phyloP scores from a whole-genome alignment of 148 eudicot species.

The Rhododendron griersonianum region DNA sequence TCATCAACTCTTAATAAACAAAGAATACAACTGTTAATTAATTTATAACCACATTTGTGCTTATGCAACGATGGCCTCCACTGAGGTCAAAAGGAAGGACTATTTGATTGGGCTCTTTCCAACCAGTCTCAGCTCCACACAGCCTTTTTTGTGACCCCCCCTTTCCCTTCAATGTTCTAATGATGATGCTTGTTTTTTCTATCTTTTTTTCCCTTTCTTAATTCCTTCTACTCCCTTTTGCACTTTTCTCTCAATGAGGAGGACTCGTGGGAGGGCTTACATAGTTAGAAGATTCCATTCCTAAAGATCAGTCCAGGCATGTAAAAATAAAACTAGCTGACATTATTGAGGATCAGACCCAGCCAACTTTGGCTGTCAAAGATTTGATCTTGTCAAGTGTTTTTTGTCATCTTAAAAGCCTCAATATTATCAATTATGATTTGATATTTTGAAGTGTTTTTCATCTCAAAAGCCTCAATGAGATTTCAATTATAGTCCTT shows the following conservation, averaged over 20 bases:
- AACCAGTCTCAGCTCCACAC: constrained; percentile 14
- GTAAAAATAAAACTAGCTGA: constrained; percentile 19
- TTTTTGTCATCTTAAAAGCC: constrained; percentile 26
- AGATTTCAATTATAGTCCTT: constrained; percentile 30
- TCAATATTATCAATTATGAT: constrained; percentile 31
- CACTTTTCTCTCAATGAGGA: constrained; percentile 17
- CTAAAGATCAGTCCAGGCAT: constrained; percentile 27
- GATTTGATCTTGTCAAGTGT: constrained; percentile 19
- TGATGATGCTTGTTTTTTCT: constrained; percentile 10
- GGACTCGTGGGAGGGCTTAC: constrained; percentile 7
- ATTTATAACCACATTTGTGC: neutral
- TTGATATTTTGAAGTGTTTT: constrained; percentile 13
- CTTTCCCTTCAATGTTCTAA: constrained; percentile 15
- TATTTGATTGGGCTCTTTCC: constrained; percentile 8
- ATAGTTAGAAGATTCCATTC: constrained; percentile 38
- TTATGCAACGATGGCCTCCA: constrained; percentile 3
- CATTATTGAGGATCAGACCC: constrained; percentile 14
- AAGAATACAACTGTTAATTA: neutral
- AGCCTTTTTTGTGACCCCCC: constrained; percentile 8
- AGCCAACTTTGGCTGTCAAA: constrained; percentile 29
- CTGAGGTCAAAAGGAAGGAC: constrained; percentile 1
- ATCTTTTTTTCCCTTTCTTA: neutral
- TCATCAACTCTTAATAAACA: neutral
- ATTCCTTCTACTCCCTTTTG: neutral
- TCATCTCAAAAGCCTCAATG: constrained; percentile 30